Evolutionary conservation across 805 yeast species (phyloP), one percentile per base, ranked within the genome.

Genomic region (Ogataea degrootiae): DNA sequence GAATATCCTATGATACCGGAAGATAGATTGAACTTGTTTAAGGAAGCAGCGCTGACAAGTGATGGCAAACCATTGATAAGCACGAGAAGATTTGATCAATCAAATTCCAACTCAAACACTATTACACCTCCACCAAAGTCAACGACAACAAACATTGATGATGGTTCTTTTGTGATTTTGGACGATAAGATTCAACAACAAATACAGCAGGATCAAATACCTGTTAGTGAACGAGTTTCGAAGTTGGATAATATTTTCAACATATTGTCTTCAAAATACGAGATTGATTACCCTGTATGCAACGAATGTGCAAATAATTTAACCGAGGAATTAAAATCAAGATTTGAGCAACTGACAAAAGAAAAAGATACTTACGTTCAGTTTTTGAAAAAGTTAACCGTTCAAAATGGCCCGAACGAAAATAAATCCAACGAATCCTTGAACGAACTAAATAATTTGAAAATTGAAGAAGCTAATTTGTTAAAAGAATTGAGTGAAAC

Each of bases 201-300:
- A 35, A 39, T 47, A 31, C 36, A 43, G 43, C 48, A 43, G 37
- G 67, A 50, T 48, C 52, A 56, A 34, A 51, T 50, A 16, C 54
- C 71, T 49, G 63, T 65, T 50, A 67, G 67, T 23, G 72, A 66
- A 42, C 56, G 66, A 23, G 67, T 64, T 21, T 74, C 75, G 41
- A 73, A 81, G 0, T 62, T 89, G 34, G 80, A 79, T 2, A 79
- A 77, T 36, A 76, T 92, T 2, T 90, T 88, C 62, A 83, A 85
- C 52, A 72, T 86, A 2, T 66, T 92, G 6, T 83, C 94, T 0
- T 83, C 94, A 1, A 83, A 85, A 51, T 83, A 84, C 44, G 89
- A 84, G 50, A 75, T 92, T 15, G 95, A 88, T 53, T 82, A 81
- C 59, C 99, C 99, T 0, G 80, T 94, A 15, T 92, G 98, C 57